phyloP scores from a whole-genome alignment of 2,329 filamentous ascomycete species.

The Colletotrichum scovillei region DNA sequence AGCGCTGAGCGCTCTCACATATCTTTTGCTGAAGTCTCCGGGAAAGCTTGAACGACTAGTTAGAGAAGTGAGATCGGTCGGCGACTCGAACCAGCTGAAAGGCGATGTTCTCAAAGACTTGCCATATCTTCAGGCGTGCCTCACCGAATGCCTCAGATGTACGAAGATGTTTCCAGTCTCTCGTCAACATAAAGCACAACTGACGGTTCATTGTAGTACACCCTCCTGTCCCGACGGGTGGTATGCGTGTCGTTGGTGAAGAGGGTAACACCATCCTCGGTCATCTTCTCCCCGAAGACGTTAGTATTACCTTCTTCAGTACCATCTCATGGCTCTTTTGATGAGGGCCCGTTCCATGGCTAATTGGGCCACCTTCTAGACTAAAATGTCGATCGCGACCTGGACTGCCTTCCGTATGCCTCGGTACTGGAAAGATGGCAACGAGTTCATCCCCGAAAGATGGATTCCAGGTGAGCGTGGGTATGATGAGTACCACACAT shows the following conservation, averaged over 20 bases:
- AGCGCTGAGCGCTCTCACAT: slow-evolving; percentile 40
- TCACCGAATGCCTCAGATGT: slow-evolving; percentile 50
- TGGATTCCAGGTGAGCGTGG: slow-evolving; percentile 43
- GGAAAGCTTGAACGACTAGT: slow-evolving; percentile 43
- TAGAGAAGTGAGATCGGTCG: slow-evolving; percentile 51
- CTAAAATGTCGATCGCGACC: slow-evolving; percentile 50
- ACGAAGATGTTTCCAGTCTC: neutral
- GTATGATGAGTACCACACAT: slow-evolving; percentile 27
- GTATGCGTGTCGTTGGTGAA: slow-evolving; percentile 42
- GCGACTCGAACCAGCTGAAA: slow-evolving; percentile 48
- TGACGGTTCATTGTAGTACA: slow-evolving; percentile 47
- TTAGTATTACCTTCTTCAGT: slow-evolving; percentile 24
- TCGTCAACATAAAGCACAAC: neutral
- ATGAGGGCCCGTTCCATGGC: neutral
- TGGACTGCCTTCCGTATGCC: slow-evolving; percentile 36
- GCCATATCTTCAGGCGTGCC: slow-evolving; percentile 52
- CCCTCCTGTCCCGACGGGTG: slow-evolving; percentile 41
- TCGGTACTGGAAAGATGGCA: slow-evolving; percentile 55
- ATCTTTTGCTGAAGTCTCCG: slow-evolving; percentile 44
- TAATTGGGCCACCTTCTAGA: neutral
- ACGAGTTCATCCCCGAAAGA: slow-evolving; percentile 55
- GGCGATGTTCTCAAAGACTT: slow-evolving; percentile 40
- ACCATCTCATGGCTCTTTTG: neutral
- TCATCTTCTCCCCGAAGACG: slow-evolving; percentile 45
- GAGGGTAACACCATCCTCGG: slow-evolving; percentile 47